Percentiles rank a stretch among this genome's conserved stretches.
Conservation (phyloP, 495 filamentous ascomycete species). For the Emericellopsis terricola region DNA sequence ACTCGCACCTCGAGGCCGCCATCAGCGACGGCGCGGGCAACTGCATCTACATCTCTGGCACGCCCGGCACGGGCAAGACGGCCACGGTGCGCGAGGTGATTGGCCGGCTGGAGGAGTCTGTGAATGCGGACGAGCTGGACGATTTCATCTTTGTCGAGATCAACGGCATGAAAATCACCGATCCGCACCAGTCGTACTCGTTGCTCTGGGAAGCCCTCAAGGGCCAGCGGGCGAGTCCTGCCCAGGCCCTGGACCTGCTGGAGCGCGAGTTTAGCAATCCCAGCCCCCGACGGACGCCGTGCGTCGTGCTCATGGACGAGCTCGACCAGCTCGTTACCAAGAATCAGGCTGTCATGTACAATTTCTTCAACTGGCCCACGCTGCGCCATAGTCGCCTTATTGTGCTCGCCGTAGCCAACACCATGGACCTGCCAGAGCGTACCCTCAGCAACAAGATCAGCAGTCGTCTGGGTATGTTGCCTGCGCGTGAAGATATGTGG, state of each 20-base stretch:
- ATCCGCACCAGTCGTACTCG: constrained; percentile 91
- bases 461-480: constrained; percentile 47
- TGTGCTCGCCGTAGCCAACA: constrained; percentile 94
- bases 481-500: constrained; percentile 41
- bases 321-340: constrained; percentile 95
- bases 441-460: constrained; percentile 97
- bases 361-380: constrained; percentile 99
- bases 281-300: constrained; percentile 76
- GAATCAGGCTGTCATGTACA: constrained; percentile 99
- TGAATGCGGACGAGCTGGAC: constrained; percentile 79
- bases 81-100: constrained; percentile 95
- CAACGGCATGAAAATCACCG: constrained; percentile 98
- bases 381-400: constrained; percentile 81
- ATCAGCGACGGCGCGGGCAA: constrained; percentile 85
- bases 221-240: constrained; percentile 78
- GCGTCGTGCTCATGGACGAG: constrained; percentile 98
- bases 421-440: constrained; percentile 95
- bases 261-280: constrained; percentile 86
- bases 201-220: constrained; percentile 92
- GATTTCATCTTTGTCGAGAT: constrained; percentile 99
- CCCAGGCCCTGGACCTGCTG: constrained; percentile 78
- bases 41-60: constrained; percentile 99
- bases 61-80: constrained; percentile 96
- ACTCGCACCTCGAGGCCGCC: constrained; percentile 81
- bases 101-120: constrained; percentile 67